These are phyloP conservation scores for Fragilariopsis cylindrus DNA, from an alignment of 108 stramenopile species.

Conservation along the genomic window DNA sequence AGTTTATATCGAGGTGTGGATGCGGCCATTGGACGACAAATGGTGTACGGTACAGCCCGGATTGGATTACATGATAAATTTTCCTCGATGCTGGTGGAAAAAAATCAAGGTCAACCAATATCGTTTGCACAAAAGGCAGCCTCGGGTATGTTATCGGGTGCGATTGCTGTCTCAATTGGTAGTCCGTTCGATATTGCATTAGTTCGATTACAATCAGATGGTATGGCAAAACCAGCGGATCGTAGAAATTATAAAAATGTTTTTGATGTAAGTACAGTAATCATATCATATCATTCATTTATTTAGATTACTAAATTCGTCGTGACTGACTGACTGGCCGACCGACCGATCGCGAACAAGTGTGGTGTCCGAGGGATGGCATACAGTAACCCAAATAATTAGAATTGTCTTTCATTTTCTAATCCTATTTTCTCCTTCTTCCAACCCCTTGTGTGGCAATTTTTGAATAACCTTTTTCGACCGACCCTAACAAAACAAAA, in stretches of 20 bases:
- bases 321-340: not conserved
- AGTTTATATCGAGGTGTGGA: slow-evolving; percentile 93
- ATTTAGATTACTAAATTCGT: too few relatives aligned
- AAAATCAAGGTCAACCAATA: slow-evolving; percentile 85
- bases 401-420: too few relatives aligned
- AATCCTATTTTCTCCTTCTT: too few relatives aligned
- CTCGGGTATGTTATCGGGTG: slow-evolving; percentile 93
- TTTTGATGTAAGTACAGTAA: slow-evolving; percentile 67
- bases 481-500: too few relatives aligned
- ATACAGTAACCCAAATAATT: too few relatives aligned
- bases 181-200: slow-evolving; percentile 98
- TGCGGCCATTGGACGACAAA: slow-evolving; percentile 95
- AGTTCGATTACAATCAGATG: slow-evolving; percentile 95
- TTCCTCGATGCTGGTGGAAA: slow-evolving; percentile 79
- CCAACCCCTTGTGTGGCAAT: not conserved
- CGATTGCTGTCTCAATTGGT: slow-evolving; percentile 96
- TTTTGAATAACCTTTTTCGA: too few relatives aligned
- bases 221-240: slow-evolving; percentile 86
- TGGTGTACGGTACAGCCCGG: slow-evolving; percentile 98
- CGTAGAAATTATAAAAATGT: slow-evolving; percentile 98
- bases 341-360: not conserved
- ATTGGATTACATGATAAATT: slow-evolving; percentile 97
- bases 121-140: slow-evolving; percentile 86
- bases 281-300: too few relatives aligned
- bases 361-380: not conserved